Evolutionary conservation across 805 yeast genomes (phyloP).

Genomic region (Pichia thaimueangensis): DNA sequence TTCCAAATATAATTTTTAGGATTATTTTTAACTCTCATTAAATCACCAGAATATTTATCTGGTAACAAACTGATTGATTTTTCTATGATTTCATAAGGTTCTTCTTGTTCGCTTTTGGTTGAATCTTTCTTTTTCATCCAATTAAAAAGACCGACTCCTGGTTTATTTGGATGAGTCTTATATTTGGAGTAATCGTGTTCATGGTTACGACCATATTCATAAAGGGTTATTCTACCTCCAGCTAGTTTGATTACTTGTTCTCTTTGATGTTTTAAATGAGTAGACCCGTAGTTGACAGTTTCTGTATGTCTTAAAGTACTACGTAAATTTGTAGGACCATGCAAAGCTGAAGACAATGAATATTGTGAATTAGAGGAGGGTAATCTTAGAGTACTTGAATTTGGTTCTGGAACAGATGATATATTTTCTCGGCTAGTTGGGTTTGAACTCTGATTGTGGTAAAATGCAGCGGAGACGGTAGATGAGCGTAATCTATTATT

Average conservation of each 20-base stretch:
- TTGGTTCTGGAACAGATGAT: neutral
- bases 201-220: slow-evolving; percentile 28
- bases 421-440: neutral
- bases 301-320: slow-evolving; percentile 23
- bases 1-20: slow-evolving; percentile 35
- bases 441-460: neutral
- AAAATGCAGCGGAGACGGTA: slow-evolving; percentile 8
- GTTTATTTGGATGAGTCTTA: slow-evolving; percentile 28
- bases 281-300: slow-evolving; percentile 20
- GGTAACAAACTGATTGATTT: slow-evolving; percentile 32
- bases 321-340: neutral
- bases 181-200: slow-evolving; percentile 31
- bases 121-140: slow-evolving; percentile 31
- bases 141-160: slow-evolving; percentile 24
- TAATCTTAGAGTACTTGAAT: neutral
- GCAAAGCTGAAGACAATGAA: neutral
- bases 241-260: slow-evolving; percentile 23
- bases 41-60: slow-evolving; percentile 29
- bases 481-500: slow-evolving; percentile 11
- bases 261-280: slow-evolving; percentile 20
- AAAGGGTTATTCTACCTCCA: slow-evolving; percentile 24
- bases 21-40: slow-evolving; percentile 30
- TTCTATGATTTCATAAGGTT: slow-evolving; percentile 24
- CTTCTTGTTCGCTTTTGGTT: slow-evolving; percentile 17
- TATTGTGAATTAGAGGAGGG: slow-evolving; percentile 1